These are phyloP conservation scores for Ophiostoma sp. DNA, from an alignment of 2,329 filamentous ascomycete species.

Conservation along the genomic window DNA sequence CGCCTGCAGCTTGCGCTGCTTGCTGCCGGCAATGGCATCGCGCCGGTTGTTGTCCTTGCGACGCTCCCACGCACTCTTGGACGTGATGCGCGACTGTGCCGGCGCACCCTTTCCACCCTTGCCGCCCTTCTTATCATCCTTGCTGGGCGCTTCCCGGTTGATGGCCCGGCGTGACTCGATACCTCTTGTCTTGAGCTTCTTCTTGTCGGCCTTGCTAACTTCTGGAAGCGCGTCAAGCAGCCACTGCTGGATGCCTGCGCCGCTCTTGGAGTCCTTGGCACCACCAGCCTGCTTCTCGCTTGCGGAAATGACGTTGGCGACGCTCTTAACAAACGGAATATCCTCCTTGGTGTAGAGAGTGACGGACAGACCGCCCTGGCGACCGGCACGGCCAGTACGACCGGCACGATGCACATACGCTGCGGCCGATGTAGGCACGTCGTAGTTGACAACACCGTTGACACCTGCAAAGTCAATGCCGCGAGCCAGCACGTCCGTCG, in stretches of 20 bases:
- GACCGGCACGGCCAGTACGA: constrained; percentile 80
- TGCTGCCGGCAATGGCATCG: constrained; percentile 58
- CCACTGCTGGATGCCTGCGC: constrained; percentile 65
- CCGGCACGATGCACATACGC: constrained; percentile 92
- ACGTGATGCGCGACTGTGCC: constrained; percentile 61
- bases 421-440: constrained; percentile 85
- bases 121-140: constrained; percentile 11
- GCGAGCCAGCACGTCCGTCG: constrained; percentile 85
- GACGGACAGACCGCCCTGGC: constrained; percentile 80
- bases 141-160: constrained; percentile 2
- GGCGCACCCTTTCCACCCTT: constrained; percentile 12
- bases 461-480: constrained; percentile 93
- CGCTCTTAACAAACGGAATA: constrained; percentile 77
- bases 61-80: constrained; percentile 71
- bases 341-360: constrained; percentile 97
- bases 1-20: constrained; percentile 44
- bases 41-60: constrained; percentile 60
- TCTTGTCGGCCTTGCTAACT: constrained; percentile 75
- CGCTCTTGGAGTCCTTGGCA: constrained; percentile 12
- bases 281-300: constrained; percentile 64
- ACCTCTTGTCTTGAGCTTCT: constrained; percentile 73
- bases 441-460: constrained; percentile 95
- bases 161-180: constrained; percentile 60
- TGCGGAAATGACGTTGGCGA: constrained; percentile 85
- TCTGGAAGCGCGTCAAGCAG: constrained; percentile 80